These are phyloP conservation scores for Saprolegnia parasitica DNA, from an alignment of 352 stramenopile genomes.

Conservation along the genomic window DNA sequence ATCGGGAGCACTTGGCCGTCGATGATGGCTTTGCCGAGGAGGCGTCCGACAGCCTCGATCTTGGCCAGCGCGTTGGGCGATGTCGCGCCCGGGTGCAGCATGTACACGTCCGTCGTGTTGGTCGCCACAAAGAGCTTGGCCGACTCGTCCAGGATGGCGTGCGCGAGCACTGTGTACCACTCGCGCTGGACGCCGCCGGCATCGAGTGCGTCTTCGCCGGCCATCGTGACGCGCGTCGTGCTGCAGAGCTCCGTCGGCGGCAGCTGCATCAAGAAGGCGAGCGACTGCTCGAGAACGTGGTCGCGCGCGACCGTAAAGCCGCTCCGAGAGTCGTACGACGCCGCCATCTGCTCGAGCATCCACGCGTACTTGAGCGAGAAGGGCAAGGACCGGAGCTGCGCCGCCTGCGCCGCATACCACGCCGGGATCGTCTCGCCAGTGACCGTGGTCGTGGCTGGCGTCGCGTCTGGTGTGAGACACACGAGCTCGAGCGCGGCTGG, in stretches of 20 bases:
- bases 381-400: constrained; percentile 30
- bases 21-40: constrained; percentile 60
- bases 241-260: constrained; percentile 67
- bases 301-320: constrained; percentile 48
- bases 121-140: constrained; percentile 69
- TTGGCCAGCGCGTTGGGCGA: constrained; percentile 56
- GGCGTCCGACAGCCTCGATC: constrained; percentile 60
- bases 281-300: constrained; percentile 71
- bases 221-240: constrained; percentile 79
- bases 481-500: background rate
- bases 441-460: background rate
- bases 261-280: constrained; percentile 70
- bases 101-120: constrained; percentile 56
- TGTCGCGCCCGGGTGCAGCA: constrained; percentile 37
- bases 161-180: constrained; percentile 77
- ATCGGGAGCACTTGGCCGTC: constrained; percentile 73
- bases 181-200: constrained; percentile 72
- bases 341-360: constrained; percentile 74
- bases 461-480: background rate
- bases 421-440: background rate
- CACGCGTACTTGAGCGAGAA: constrained; percentile 79
- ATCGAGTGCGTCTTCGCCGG: constrained; percentile 71
- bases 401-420: background rate
- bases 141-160: constrained; percentile 58
- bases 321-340: constrained; percentile 30